Base-by-base conservation (phyloP, 768 basidiomycete genomes). In the Trametes coccinea region DNA sequence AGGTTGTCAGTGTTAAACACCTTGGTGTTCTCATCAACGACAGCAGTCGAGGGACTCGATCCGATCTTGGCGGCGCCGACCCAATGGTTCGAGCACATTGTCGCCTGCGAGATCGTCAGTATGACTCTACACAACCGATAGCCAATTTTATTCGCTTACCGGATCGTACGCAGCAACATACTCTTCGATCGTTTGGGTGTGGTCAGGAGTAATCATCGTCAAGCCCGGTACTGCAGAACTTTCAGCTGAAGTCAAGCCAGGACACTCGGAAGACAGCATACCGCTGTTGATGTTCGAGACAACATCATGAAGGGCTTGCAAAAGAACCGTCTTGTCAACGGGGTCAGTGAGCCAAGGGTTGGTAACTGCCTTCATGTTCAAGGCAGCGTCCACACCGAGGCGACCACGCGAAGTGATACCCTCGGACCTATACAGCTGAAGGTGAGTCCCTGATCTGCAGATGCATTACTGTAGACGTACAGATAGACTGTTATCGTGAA, bases 401-500 rank as follows among this genome's bases (percentile, higher is more conserved):
- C 85, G 82, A 5, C 85, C 86, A 53, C 84, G 82, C 11, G 86
- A 88, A 2, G 81, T 83, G 48, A 85, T 78, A 50, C 85, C 85
- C 13, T 78, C 78, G 2, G 85, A 85, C n/a, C 82, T 83, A 60
- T 2, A 50, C 5, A 17, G 41, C 8, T 31, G 59, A 34, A 11
- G 17, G 5, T 27, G 27, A 40, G 34, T 63, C 11, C 11, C 11
- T 5, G 5, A 37, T 37, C 34, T 45, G 54, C 60, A 39, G 30
- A n/a, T 30, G 52, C 10, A 27, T 46, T 13, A 51, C 33, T 30
- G 6, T 29, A 22, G 39, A 65, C 79, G 59, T 62, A 83, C 81
- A 87, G 72, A 67, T 86, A 86, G 4, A 80, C 69, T 0, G 86
- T 88, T 72, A 88, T 86, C 0, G 85, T 85, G 73, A 86, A 84